phyloP scores from a whole-genome alignment of 1,139 yeast genomes.

The Yamadazyma sp. region DNA sequence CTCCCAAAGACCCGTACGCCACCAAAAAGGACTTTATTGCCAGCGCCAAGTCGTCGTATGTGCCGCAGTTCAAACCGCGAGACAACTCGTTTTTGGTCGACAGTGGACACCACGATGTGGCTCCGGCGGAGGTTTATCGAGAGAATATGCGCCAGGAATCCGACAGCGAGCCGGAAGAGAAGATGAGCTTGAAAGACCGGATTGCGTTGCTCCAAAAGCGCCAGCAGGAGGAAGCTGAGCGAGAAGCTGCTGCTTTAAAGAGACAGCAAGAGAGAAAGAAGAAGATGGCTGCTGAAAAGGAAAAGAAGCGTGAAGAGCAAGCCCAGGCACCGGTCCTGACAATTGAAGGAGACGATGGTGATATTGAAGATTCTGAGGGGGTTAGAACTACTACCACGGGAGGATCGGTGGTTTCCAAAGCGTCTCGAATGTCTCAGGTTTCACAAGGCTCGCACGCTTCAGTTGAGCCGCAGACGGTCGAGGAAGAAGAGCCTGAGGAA shows the following conservation, averaged over 20 bases:
- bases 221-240: conserved; percentile 79
- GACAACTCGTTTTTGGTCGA: conserved; percentile 36
- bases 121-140: conserved; percentile 16
- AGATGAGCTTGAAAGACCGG: conserved; percentile 81
- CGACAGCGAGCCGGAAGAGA: conserved; percentile 30
- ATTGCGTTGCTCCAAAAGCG: conserved; percentile 80
- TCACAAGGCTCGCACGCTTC: too few relatives aligned
- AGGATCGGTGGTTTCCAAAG: not conserved
- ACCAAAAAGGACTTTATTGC: conserved; percentile 46
- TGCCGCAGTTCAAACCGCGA: conserved; percentile 44
- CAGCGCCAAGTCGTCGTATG: conserved; percentile 43
- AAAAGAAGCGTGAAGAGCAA: conserved; percentile 2
- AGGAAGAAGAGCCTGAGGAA: not conserved
- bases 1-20: conserved; percentile 38
- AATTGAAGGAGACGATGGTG: not conserved
- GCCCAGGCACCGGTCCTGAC: not conserved
- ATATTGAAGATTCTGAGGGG: not conserved
- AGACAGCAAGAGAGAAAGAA: conserved; percentile 58
- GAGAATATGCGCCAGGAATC: conserved; percentile 32
- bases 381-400: conserved; percentile 2
- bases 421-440: not conserved
- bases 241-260: conserved; percentile 61
- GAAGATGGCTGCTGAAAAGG: conserved; percentile 15
- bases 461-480: too few relatives aligned
- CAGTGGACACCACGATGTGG: conserved; percentile 26